phyloP scores from a whole-genome alignment of 768 basidiomycete species.

The Phaffia australis region DNA sequence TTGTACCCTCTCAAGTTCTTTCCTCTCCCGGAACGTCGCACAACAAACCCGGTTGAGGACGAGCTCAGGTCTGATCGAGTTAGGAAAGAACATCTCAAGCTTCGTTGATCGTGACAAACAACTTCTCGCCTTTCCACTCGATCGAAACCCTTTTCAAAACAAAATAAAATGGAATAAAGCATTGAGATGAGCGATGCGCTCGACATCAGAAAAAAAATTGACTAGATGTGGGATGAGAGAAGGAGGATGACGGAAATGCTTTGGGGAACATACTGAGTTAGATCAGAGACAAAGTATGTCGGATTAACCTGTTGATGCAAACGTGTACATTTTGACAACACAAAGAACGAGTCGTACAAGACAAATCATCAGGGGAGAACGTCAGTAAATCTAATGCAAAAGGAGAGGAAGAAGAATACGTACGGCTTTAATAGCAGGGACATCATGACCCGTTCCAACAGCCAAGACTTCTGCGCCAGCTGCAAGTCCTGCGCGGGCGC shows the following conservation, averaged over 20 bases:
- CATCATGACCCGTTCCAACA: constrained; percentile 64
- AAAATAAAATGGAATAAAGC: no score
- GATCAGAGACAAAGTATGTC: constrained; percentile 9
- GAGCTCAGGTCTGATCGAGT: no score
- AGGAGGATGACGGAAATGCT: no score
- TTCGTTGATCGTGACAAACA: constrained; percentile 10
- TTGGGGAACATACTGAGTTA: constrained; percentile 6
- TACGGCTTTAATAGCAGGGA: constrained; percentile 3
- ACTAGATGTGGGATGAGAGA: neutral
- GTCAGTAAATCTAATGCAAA: neutral
- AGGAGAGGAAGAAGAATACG: neutral
- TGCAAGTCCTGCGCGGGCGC: constrained; percentile 59
- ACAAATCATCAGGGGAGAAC: neutral
- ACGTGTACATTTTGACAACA: neutral
- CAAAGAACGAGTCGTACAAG: neutral
- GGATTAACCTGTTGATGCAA: neutral
- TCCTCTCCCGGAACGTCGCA: no score
- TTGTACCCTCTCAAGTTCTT: no score
- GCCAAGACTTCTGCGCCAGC: constrained; percentile 68
- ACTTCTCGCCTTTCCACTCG: constrained; percentile 7
- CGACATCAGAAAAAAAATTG: neutral
- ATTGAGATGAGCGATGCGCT: neutral
- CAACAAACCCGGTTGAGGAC: no score
- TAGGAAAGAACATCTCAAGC: no score
- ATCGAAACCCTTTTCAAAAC: neutral